Percentiles rank a stretch among this genome's conserved stretches.
Evolutionary conservation across 2,329 filamentous ascomycete genomes (phyloP).

Genomic region (Fusarium coicis): DNA sequence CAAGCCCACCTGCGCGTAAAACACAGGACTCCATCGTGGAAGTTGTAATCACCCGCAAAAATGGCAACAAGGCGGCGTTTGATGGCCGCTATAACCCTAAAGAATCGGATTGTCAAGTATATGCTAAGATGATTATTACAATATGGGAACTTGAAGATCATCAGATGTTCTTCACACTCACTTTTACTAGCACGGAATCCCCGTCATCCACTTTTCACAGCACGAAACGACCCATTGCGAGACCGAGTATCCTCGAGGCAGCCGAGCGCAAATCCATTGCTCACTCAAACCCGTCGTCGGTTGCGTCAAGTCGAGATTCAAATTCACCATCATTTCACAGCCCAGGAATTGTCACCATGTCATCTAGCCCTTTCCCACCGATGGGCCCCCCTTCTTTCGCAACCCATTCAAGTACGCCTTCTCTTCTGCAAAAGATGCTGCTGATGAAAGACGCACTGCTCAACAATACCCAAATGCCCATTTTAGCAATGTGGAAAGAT

Average conservation of each 20-base stretch:
- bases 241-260: conserved; percentile 55
- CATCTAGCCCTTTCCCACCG: conserved; percentile 71
- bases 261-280: conserved; percentile 58
- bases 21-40: conserved; percentile 73
- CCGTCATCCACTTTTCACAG: conserved; percentile 47
- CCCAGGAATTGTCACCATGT: conserved; percentile 64
- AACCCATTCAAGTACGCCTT: conserved; percentile 67
- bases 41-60: conserved; percentile 69
- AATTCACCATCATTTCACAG: conserved; percentile 60
- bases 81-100: conserved; percentile 50
- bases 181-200: conserved; percentile 72
- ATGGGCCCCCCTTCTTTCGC: conserved; percentile 71
- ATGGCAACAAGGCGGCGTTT: conserved; percentile 53
- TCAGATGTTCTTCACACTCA: conserved; percentile 77
- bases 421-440: conserved; percentile 77
- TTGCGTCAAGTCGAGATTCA: conserved; percentile 60
- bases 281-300: conserved; percentile 58
- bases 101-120: conserved; percentile 56
- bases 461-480: conserved; percentile 78
- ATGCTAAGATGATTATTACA: conserved; percentile 80
- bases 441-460: conserved; percentile 82
- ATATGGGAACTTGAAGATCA: conserved; percentile 76
- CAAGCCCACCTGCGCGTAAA: conserved; percentile 40
- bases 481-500: conserved; percentile 85
- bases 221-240: conserved; percentile 53